These are phyloP conservation scores for Akanthomyces muscarius DNA, from an alignment of 2,329 filamentous ascomycete genomes.

Conservation along the genomic window DNA sequence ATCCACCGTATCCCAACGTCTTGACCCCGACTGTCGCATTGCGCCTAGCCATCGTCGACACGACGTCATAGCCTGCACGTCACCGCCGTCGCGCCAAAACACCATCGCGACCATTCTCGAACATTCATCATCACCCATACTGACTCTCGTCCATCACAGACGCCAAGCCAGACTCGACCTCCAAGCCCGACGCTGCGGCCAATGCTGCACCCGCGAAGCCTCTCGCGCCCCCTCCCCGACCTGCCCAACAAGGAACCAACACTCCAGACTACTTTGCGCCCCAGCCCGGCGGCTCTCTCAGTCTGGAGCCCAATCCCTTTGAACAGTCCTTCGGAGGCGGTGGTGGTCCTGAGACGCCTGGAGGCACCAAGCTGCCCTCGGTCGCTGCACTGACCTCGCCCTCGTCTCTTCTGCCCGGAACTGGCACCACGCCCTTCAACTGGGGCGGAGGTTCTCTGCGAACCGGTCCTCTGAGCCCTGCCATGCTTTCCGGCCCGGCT, in stretches of 20 bases:
- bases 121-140: not conserved
- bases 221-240: slow-evolving; percentile 67
- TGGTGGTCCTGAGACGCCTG: slow-evolving; percentile 70
- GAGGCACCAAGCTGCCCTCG: slow-evolving; percentile 77
- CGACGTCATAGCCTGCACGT: slow-evolving; percentile 15
- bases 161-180: slow-evolving; percentile 42
- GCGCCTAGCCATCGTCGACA: slow-evolving; percentile 18
- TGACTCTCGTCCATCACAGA: slow-evolving; percentile 30
- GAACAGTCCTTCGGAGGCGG: slow-evolving; percentile 82
- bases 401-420: slow-evolving; percentile 71
- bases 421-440: slow-evolving; percentile 67
- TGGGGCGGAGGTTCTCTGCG: slow-evolving; percentile 83
- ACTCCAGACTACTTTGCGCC: slow-evolving; percentile 67
- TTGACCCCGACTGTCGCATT: slow-evolving; percentile 18
- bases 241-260: slow-evolving; percentile 50
- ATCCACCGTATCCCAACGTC: slow-evolving; percentile 21
- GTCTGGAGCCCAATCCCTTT: slow-evolving; percentile 90
- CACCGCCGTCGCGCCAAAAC: not conserved
- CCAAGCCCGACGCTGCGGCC: slow-evolving; percentile 49
- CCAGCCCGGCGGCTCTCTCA: slow-evolving; percentile 53
- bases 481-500: slow-evolving; percentile 85
- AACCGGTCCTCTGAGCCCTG: slow-evolving; percentile 89
- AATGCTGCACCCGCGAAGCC: slow-evolving; percentile 60
- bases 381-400: slow-evolving; percentile 90
- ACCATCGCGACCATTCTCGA: slow-evolving; percentile 5